Base-by-base conservation (phyloP, 2,329 filamentous ascomycete genomes). In the Sarocladiaceae sp. region DNA sequence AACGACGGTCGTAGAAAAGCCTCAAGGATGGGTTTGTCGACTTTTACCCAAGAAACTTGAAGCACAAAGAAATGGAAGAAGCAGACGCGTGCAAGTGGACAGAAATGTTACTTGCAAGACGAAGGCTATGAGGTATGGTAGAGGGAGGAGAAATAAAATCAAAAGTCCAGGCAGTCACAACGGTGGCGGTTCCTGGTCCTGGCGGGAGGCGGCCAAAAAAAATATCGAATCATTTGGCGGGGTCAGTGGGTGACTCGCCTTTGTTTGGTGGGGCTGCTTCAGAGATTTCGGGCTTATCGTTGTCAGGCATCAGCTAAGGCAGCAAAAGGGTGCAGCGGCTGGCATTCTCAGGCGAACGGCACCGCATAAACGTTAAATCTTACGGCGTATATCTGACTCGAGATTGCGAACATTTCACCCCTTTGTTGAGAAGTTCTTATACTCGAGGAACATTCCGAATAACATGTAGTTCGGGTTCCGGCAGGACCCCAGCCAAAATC, bases 231-330 rank as follows among this genome's bases (percentile, higher is more conserved):
- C 33, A 26, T 20, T 50, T 37, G 33, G 47, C 33, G 47, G 47
- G 47, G 47, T 36, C 29, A 48, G 40, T 44, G 40, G 23, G 23
- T 22, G 23, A 44, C 11, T 36, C 31, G 29, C 47, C 47, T 50
- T 33, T 37, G 20, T 36, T 37, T 50, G 47, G 47, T 50, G 29
- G 47, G 47, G 47, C 29, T 36, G 20, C 33, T 50, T 50, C 47
- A 50, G 47, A 50, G 47, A 50, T 50, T 50, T 50, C 47, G 47
- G 18, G 31, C 33, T 50, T 48, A 48, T 48, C 44, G 33, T 29
- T 51, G 35, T 48, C 29, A 48, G 51, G 31, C 29, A 52, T 52
- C 28, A 44, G 40, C 40, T 52, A 46, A 52, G 52, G 44, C 44
- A 50, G 50, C 39, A 47, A 50, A 20, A 37, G 35, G 28, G 13